Evolutionary conservation across 768 basidiomycete genomes (phyloP).

Genomic region (Ramaria rubella): DNA sequence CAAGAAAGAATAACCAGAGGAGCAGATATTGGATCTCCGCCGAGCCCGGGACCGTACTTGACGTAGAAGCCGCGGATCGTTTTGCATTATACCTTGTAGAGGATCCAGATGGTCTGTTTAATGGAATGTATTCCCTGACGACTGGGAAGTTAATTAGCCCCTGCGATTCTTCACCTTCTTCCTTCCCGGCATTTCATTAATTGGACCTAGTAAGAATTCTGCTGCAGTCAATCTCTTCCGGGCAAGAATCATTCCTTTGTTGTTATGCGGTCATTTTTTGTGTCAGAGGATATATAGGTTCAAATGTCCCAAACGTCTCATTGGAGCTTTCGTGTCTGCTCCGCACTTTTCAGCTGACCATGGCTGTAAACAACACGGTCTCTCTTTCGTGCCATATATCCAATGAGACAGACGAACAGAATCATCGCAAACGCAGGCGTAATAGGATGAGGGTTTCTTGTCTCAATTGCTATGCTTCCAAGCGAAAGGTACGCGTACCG

Average conservation of each 20-base stretch:
- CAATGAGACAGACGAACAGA: constrained; percentile 17
- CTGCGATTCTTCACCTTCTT: neutral
- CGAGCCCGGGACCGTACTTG: no score
- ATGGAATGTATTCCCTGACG: neutral
- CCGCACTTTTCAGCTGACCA: neutral
- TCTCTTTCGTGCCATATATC: neutral
- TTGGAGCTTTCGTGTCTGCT: neutral
- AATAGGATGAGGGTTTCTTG: constrained; percentile 89
- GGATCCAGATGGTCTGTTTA: neutral
- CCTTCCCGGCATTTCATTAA: neutral
- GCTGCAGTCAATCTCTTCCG: neutral
- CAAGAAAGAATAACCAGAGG: no score
- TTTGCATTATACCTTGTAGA: neutral
- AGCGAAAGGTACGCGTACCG: constrained; percentile 65
- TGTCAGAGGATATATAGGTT: neutral
- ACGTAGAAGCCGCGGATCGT: neutral
- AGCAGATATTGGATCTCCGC: no score
- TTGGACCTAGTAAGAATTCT: neutral
- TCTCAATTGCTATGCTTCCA: constrained; percentile 88
- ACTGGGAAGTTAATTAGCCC: neutral
- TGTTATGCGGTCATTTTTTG: neutral
- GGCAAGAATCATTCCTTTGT: neutral
- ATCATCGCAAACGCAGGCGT: constrained; percentile 67
- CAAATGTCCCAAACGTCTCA: no score
- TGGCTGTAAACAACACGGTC: neutral